phyloP scores from a whole-genome alignment of 139 green algal genomes.

The Diplosphaera chodatii region DNA sequence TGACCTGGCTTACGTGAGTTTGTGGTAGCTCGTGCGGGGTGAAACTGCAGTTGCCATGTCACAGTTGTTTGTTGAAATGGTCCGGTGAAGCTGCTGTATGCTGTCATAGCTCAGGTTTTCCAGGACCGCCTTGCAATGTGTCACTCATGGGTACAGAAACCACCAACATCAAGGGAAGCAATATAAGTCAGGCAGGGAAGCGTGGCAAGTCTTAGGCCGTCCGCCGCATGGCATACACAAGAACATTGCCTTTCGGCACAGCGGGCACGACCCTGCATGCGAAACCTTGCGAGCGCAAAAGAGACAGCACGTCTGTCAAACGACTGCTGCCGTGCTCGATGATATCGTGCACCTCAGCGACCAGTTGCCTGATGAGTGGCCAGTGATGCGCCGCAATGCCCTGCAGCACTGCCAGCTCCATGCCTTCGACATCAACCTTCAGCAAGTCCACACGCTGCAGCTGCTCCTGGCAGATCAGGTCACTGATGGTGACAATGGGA shows the following conservation, averaged over 20 bases:
- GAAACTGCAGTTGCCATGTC: too few relatives aligned
- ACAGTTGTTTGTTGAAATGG: too few relatives aligned
- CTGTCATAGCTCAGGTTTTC: too few relatives aligned
- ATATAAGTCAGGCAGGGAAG: too few relatives aligned
- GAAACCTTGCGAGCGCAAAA: constrained; percentile 3
- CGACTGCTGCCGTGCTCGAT: background rate
- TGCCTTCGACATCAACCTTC: constrained; percentile 36
- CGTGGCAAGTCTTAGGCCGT: too few relatives aligned
- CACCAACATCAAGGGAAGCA: too few relatives aligned
- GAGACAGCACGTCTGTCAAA: background rate
- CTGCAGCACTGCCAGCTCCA: constrained; percentile 24
- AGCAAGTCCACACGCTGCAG: constrained; percentile 18
- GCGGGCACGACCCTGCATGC: background rate
- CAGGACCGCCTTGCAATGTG: too few relatives aligned
- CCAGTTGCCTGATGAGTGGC: constrained; percentile 15
- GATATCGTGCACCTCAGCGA: constrained; percentile 22
- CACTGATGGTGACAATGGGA: constrained; percentile 8
- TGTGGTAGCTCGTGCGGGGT: too few relatives aligned
- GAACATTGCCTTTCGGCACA: background rate
- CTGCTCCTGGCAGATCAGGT: background rate
- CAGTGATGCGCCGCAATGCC: constrained; percentile 13
- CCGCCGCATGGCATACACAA: background rate
- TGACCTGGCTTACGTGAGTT: too few relatives aligned
- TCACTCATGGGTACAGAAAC: too few relatives aligned
- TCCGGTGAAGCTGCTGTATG: too few relatives aligned